Percentiles rank a stretch among this genome's conserved stretches.
These are phyloP conservation scores for Cystobasidium pallidum DNA, from an alignment of 1,284 basidiomycete species.

Conservation along the genomic window DNA sequence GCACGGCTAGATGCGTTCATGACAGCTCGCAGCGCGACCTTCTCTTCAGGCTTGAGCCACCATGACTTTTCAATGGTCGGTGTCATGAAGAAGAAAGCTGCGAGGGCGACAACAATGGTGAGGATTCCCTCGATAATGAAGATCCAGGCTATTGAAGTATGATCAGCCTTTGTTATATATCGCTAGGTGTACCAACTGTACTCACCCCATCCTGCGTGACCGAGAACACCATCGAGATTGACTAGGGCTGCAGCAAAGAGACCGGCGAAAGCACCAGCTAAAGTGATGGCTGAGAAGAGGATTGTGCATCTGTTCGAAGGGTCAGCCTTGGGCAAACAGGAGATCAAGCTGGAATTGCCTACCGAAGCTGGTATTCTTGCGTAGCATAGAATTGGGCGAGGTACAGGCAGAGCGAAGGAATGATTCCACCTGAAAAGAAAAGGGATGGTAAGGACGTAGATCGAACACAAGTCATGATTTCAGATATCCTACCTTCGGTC, in stretches of 20 bases:
- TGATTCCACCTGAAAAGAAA: slow-evolving; percentile 22
- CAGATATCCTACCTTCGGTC: slow-evolving; percentile 18
- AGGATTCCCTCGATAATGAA: slow-evolving; percentile 45
- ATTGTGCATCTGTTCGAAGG: slow-evolving; percentile 10
- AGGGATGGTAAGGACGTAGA: neutral
- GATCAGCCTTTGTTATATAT: neutral
- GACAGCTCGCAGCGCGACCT: slow-evolving; percentile 40
- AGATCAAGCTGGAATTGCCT: slow-evolving; percentile 46
- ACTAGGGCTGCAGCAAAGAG: slow-evolving; percentile 58
- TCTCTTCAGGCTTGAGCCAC: slow-evolving; percentile 47
- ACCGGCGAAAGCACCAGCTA: slow-evolving; percentile 58
- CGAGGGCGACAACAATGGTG: slow-evolving; percentile 46
- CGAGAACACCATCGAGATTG: slow-evolving; percentile 56
- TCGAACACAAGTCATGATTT: neutral
- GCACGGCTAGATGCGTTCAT: slow-evolving; percentile 27
- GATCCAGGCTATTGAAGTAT: slow-evolving; percentile 26
- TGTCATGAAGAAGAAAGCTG: slow-evolving; percentile 45
- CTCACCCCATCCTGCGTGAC: slow-evolving; percentile 50
- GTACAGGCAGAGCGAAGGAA: slow-evolving; percentile 25
- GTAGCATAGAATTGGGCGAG: slow-evolving; percentile 31
- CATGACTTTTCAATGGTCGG: slow-evolving; percentile 28
- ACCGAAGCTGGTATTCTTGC: slow-evolving; percentile 28
- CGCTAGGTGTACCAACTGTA: neutral
- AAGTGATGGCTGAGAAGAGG: slow-evolving; percentile 57
- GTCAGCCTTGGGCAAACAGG: neutral